phyloP scores from a whole-genome alignment of 208 protist genomes.

The Phytomonas serpens region DNA sequence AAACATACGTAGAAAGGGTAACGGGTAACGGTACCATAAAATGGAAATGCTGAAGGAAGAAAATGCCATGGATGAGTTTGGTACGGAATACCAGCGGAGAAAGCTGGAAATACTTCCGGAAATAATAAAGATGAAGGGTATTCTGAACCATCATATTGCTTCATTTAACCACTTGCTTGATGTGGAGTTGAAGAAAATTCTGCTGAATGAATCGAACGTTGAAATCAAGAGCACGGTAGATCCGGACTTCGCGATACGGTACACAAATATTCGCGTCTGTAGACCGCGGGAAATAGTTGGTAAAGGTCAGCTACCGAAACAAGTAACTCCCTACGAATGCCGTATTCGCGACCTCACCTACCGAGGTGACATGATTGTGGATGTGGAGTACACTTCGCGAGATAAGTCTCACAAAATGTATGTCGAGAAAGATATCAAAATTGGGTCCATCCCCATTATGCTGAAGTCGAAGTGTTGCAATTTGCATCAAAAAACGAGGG shows the following conservation, averaged over 20 bases:
- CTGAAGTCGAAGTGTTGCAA: constrained; percentile 97
- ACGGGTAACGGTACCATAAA: not conserved
- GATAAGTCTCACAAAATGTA: constrained; percentile 53
- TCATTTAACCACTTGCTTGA: constrained; percentile 85
- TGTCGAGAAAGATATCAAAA: constrained; percentile 82
- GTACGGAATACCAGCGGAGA: constrained; percentile 51
- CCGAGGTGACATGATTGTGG: constrained; percentile 75
- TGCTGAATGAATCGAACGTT: constrained; percentile 84
- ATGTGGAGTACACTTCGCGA: constrained; percentile 77
- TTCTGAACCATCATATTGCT: constrained; percentile 85
- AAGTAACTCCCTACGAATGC: constrained; percentile 93
- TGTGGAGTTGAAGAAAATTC: constrained; percentile 76
- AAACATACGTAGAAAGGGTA: not conserved
- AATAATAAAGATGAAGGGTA: constrained; percentile 80
- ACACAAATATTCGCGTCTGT: constrained; percentile 81
- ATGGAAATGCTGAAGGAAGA: not conserved
- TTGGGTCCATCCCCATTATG: constrained; percentile 99
- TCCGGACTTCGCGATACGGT: constrained; percentile 79
- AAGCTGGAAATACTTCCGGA: constrained; percentile 75
- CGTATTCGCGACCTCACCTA: constrained; percentile 95
- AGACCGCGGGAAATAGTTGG: constrained; percentile 73
- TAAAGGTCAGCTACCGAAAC: constrained; percentile 66
- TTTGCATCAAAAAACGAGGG: constrained; percentile 80
- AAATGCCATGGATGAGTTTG: constrained; percentile 12
- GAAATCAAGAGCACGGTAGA: constrained; percentile 85